Conservation (phyloP, 805 yeast species). For the Ogataea trehaloabstinens region DNA sequence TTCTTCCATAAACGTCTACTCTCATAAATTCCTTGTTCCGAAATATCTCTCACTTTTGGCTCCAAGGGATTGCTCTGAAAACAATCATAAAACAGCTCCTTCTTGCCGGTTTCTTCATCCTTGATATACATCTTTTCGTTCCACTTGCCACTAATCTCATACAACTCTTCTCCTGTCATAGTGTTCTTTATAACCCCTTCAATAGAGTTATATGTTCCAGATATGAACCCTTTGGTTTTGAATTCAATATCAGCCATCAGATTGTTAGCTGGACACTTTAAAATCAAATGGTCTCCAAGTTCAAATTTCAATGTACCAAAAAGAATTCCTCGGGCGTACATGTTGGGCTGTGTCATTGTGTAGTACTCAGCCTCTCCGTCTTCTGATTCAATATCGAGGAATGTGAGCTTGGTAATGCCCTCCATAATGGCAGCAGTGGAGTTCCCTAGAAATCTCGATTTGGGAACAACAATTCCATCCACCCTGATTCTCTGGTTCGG, state of each 20-base stretch:
- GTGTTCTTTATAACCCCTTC: slow-evolving; percentile 65
- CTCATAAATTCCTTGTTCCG: slow-evolving; percentile 79
- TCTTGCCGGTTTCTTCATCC: slow-evolving; percentile 40
- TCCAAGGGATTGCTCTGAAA: slow-evolving; percentile 45
- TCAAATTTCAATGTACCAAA: slow-evolving; percentile 90
- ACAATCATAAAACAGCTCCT: slow-evolving; percentile 60
- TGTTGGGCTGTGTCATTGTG: slow-evolving; percentile 89
- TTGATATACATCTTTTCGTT: slow-evolving; percentile 77
- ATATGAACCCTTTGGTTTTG: slow-evolving; percentile 90
- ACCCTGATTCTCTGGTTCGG: slow-evolving; percentile 80
- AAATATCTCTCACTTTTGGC: slow-evolving; percentile 75
- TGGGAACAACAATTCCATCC: slow-evolving; percentile 87
- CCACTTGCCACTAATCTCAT: slow-evolving; percentile 87
- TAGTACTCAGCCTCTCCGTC: slow-evolving; percentile 61
- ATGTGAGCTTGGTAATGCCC: slow-evolving; percentile 71
- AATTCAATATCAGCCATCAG: slow-evolving; percentile 83
- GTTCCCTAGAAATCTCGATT: slow-evolving; percentile 86
- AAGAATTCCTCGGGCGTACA: slow-evolving; percentile 90
- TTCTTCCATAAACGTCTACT: slow-evolving; percentile 80
- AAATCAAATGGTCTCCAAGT: slow-evolving; percentile 86
- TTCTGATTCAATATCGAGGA: slow-evolving; percentile 56
- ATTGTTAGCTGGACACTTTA: slow-evolving; percentile 59
- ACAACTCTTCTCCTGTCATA: slow-evolving; percentile 52
- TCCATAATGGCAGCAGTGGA: slow-evolving; percentile 98
- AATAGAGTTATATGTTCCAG: slow-evolving; percentile 89